These are phyloP conservation scores for Capsella rubella DNA, from an alignment of 441 rosid genomes.

Conservation along the genomic window DNA sequence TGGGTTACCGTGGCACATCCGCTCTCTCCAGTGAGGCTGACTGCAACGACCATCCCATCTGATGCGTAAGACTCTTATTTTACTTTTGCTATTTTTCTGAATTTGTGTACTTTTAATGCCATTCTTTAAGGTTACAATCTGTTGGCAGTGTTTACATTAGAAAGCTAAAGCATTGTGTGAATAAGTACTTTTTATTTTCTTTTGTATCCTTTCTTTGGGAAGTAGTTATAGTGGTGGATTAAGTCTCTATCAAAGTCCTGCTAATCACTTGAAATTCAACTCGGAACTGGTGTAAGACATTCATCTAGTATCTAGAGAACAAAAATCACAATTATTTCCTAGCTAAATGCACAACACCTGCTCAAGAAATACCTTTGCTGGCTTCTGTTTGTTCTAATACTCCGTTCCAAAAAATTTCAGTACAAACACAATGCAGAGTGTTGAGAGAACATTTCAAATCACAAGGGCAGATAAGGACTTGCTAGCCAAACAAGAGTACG, in stretches of 20 bases:
- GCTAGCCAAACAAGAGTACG: slow-evolving; percentile 71
- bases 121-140: slow-evolving; percentile 19
- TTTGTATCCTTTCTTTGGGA: slow-evolving; percentile 8
- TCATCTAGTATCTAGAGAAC: slow-evolving; percentile 15
- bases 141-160: background rate
- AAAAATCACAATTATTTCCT: slow-evolving; percentile 12
- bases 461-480: slow-evolving; percentile 81
- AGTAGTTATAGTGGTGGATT: slow-evolving; percentile 11
- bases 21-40: slow-evolving; percentile 74
- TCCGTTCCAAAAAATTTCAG: slow-evolving; percentile 55
- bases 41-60: slow-evolving; percentile 57
- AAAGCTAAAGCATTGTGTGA: slow-evolving; percentile 3
- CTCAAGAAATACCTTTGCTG: background rate
- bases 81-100: slow-evolving; percentile 3
- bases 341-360: slow-evolving; percentile 13
- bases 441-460: slow-evolving; percentile 80
- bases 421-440: slow-evolving; percentile 68
- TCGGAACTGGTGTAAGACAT: slow-evolving; percentile 2
- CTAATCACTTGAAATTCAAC: slow-evolving; percentile 7
- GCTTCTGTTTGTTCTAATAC: slow-evolving; percentile 34
- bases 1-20: slow-evolving; percentile 75
- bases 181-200: slow-evolving; percentile 15
- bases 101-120: background rate
- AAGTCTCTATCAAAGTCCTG: slow-evolving; percentile 8
- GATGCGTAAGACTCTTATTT: slow-evolving; percentile 73